Base-by-base conservation (phyloP, 177 flowering plant genomes). In the Tripterygium wilfordii region DNA sequence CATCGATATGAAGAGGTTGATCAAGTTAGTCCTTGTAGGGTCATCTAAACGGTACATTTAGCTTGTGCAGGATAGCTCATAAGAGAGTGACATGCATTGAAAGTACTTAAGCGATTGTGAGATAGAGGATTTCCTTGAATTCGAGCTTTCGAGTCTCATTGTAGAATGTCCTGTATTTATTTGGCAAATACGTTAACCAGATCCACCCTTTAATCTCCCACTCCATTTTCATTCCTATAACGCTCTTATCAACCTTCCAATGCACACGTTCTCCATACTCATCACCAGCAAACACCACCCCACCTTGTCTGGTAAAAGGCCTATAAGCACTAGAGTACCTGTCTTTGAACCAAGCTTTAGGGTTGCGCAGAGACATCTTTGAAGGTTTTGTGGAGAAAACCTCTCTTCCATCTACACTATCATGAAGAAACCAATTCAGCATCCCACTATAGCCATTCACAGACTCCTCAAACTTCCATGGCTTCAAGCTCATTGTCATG, bases 161-260 rank as follows among this genome's bases (percentile, higher is more conserved):
- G 36, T 81, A 76, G 21, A 67, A 72, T 8, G 95, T 80, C 50
- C 49, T 70, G 30, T 77, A 46, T 38, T 80, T 83, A 59, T 88
- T 91, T 20, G 96, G 96, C 96, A 89, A 88, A 61, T 91, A 88
- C 0, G 95, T 85, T 35, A 85, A 37, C 88, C 90, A 83, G 59
- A 88, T 70, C 65, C 72, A 51, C 16, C 96, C 96, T 54, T 49
- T 81, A 0, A 88, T 69, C 58, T 88, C 95, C 96, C 92, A 91
- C 55, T 83, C 85, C 80, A 81, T 72, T 0, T 58, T 62, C 66
- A 58, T 82, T 42, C 94, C 94, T 15, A 68, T 46, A 0, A 71
- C 74, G 3, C 59, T 43, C 59, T 57, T 83, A 16, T 78, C 85
- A 52, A 91, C 49, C 63, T 77, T 91, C 96, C 98, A 91, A 45